phyloP scores from a whole-genome alignment of 73 alveolate species.

The Paramecium tetraurelia region DNA sequence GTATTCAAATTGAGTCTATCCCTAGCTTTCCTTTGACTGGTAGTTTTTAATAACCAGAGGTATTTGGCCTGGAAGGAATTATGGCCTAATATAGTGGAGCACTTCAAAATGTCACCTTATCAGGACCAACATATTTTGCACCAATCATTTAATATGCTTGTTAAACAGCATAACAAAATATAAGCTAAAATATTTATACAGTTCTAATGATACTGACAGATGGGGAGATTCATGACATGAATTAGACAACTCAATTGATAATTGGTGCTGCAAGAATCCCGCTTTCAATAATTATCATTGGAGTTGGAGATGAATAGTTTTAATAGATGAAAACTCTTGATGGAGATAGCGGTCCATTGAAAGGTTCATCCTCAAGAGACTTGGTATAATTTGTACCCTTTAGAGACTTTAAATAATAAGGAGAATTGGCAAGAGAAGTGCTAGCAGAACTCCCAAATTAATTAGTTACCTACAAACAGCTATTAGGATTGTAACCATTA shows the following conservation, averaged over 20 bases:
- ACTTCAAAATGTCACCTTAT: constrained; percentile 58
- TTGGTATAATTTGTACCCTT: constrained; percentile 65
- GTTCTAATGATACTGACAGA: constrained; percentile 87
- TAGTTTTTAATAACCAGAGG: constrained; percentile 68
- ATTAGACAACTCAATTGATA: constrained; percentile 43
- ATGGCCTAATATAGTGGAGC: constrained; percentile 68
- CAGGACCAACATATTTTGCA: constrained; percentile 87
- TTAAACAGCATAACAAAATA: constrained; percentile 20
- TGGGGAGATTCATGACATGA: constrained; percentile 71
- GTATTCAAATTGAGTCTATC: background rate
- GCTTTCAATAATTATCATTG: constrained; percentile 64
- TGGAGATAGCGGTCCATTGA: constrained; percentile 63
- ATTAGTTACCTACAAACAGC: constrained; percentile 18
- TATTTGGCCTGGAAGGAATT: constrained; percentile 69
- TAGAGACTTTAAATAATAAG: constrained; percentile 49
- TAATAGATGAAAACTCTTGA: constrained; percentile 58
- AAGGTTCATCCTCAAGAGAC: constrained; percentile 58
- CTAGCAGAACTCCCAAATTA: constrained; percentile 67
- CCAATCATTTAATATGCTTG: constrained; percentile 64
- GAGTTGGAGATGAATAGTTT: constrained; percentile 67
- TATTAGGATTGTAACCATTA: background rate
- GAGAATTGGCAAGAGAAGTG: constrained; percentile 53
- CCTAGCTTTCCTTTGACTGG: constrained; percentile 76
- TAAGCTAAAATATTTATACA: constrained; percentile 33
- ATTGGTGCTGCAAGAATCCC: constrained; percentile 55